Percentiles rank a stretch among this genome's conserved stretches.
phyloP scores from a whole-genome alignment of 345 rosid genomes.

The Limnanthes douglasii region DNA sequence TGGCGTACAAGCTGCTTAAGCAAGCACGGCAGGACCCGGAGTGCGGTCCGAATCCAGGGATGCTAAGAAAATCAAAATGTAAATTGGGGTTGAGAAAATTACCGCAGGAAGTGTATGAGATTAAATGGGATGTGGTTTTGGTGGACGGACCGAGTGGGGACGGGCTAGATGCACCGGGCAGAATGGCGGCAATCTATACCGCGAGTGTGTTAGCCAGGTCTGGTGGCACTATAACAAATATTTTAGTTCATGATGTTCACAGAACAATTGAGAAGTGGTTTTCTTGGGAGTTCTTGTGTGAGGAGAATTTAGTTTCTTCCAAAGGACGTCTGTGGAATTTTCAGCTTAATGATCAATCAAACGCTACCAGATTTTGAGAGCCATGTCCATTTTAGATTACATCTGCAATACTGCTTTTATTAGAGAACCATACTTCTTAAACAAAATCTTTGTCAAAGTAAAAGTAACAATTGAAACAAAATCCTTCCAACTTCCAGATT shows the following conservation, averaged over 20 bases:
- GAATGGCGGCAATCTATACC: conserved; percentile 67
- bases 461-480: too few species aligned
- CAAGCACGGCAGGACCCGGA: conserved; percentile 42
- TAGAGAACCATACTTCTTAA: too few species aligned
- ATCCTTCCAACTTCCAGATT: too few species aligned
- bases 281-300: conserved; percentile 84
- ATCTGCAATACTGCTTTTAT: too few species aligned
- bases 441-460: too few species aligned
- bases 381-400: too few species aligned
- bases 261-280: conserved; percentile 81
- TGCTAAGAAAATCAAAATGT: conserved; percentile 30
- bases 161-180: conserved; percentile 54
- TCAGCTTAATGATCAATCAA: conserved; percentile 28
- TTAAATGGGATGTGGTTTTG: conserved; percentile 62
- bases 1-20: conserved; percentile 58
- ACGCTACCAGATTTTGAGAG: conserved; percentile 47
- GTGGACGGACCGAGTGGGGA: conserved; percentile 76
- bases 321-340: conserved; percentile 69
- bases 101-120: conserved; percentile 35
- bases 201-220: conserved; percentile 56
- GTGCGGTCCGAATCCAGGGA: conserved; percentile 26
- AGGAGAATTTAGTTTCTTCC: conserved; percentile 59
- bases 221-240: conserved; percentile 40
- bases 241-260: conserved; percentile 60
- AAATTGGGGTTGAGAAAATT: conserved; percentile 36